A percentile compares a stretch with the other conserved stretches of the same genome.
Evolutionary conservation across 768 basidiomycete species (phyloP).

Genomic region (Sistotremastrum niveocremeum): DNA sequence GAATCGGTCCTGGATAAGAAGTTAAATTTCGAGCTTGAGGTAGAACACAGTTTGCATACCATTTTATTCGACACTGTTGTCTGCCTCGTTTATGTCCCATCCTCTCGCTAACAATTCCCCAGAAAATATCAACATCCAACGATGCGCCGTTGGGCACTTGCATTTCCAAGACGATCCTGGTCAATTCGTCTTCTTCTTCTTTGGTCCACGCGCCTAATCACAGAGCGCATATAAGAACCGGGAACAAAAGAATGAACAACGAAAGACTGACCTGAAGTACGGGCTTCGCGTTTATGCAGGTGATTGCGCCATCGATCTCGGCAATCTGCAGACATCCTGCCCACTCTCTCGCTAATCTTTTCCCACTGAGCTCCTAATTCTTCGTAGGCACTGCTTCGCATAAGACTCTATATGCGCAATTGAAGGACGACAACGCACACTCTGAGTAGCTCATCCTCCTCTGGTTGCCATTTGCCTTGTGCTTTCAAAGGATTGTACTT

Average conservation of each 20-base stretch:
- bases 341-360: constrained; percentile 55
- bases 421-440: constrained; percentile 30
- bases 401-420: neutral
- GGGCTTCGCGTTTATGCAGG: constrained; percentile 49
- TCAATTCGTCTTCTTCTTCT: constrained; percentile 67
- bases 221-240: neutral
- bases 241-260: neutral
- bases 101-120: constrained; percentile 59
- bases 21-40: constrained; percentile 1
- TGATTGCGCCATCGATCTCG: constrained; percentile 81
- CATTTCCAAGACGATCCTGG: constrained; percentile 61
- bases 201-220: constrained; percentile 54
- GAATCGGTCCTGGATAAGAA: constrained; percentile 50
- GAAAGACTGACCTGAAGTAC: constrained; percentile 35
- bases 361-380: constrained; percentile 72
- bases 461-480: constrained; percentile 55
- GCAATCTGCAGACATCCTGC: constrained; percentile 68
- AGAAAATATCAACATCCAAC: constrained; percentile 55
- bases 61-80: constrained; percentile 82
- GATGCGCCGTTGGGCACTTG: constrained; percentile 52
- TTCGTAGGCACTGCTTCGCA: constrained; percentile 42
- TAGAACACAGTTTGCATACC: constrained; percentile 26
- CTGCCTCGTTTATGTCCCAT: constrained; percentile 69
- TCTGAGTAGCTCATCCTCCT: constrained; percentile 51
- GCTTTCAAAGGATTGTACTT: constrained; percentile 52